Evolutionary conservation across 2,329 filamentous ascomycete species (phyloP), one percentile per base, ranked within the genome.

Genomic region (Parastagonospora avenae): DNA sequence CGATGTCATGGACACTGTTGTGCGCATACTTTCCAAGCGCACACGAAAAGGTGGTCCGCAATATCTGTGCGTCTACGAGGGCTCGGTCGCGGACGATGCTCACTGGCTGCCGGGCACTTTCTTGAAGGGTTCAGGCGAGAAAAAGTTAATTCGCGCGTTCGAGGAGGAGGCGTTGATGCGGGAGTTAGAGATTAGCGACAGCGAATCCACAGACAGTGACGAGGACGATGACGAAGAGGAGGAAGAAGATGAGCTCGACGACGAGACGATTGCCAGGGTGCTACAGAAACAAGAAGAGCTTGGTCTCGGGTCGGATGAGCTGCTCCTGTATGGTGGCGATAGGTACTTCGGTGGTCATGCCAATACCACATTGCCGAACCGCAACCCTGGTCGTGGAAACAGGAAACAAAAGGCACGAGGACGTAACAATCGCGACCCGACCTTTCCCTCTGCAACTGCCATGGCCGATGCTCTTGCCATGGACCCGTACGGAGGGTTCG

Each of bases 401-500:
- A 66, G 63, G 32, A 70, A 55, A 48, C 55, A 57, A 42, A 52
- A 62, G 42, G 37, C 47, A 15, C 61, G 56, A 7, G 53, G 35
- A 16, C 58, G 62, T 4, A 48, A 55, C 8, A 59, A 54, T n/a
- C 60, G 52, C 12, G 55, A 60, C 2, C 51, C 44, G 11, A 52
- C 45, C 11, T 86, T 85, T 62, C 80, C 82, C 12, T 78, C 79
- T 32, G 84, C 83, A 5, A 77, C 77, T 39, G 76, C 79, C 12
- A 79, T 86, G 60, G 83, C 82, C 2, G 83, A 85, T 65, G 78
- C 80, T 0, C 74, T 86, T 2, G 82, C 85, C n/a, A 73, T 77
- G 55, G 81, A 84, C 57, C 81, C 83, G 48, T 79, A 86, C 49
- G 85, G 88, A 53, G 89, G 85, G 8, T 87, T 96, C 57, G 91